Evolutionary conservation across 306 rosid species (phyloP).

Genomic region (Gastrolobium bilobum): DNA sequence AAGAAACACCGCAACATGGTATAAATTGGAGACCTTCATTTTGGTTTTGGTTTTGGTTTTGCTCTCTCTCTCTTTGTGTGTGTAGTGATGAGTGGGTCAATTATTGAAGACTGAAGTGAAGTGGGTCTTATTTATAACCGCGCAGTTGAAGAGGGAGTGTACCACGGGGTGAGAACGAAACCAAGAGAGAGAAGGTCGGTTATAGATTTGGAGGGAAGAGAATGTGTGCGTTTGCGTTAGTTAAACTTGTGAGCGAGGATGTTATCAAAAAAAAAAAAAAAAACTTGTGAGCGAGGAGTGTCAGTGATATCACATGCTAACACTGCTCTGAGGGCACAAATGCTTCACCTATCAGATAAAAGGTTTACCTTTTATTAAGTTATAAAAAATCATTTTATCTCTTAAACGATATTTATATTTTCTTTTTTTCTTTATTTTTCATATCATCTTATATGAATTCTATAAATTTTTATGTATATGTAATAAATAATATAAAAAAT

Average conservation of each 20-base stretch:
- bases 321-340: neutral
- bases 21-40: conserved; percentile 23
- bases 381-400: no score
- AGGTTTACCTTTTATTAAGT: no score
- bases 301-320: conserved; percentile 9
- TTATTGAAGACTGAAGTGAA: conserved; percentile 1
- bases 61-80: neutral
- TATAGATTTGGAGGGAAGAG: neutral
- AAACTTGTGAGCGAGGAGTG: neutral
- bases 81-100: neutral
- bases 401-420: no score
- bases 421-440: no score
- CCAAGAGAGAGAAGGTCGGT: neutral
- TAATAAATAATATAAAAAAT: no score
- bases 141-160: no score
- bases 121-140: conserved; percentile 28
- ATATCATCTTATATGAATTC: no score
- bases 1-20: neutral
- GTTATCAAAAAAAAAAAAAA: no score
- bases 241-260: neutral
- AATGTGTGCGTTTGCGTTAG: neutral
- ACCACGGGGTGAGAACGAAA: no score
- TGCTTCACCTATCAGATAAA: neutral
- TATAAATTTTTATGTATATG: no score
- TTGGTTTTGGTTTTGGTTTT: neutral